Base-by-base conservation (phyloP, 2,329 filamentous ascomycete species). In the Alternaria consortialis region DNA sequence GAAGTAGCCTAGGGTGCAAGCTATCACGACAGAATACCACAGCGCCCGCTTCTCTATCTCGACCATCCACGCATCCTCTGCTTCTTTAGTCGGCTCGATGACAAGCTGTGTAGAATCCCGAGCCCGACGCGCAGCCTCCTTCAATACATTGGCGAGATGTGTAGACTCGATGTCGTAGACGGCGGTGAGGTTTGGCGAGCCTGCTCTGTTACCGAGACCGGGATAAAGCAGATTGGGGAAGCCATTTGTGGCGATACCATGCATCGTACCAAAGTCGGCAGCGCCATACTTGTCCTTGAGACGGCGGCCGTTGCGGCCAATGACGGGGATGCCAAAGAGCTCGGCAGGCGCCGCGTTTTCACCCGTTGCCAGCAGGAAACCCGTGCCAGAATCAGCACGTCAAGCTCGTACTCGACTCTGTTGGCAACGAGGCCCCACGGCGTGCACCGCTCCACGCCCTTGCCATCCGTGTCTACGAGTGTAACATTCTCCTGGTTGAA, bases 401-500 rank as follows among this genome's bases (percentile, higher is more conserved):
- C 82, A 25, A 85, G 53, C 5, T 77, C 72, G 64, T 86, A 84
- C 43, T 85, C 82, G 29, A 77, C 73, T 7, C 79, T 83, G 39
- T 77, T 79, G 4, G 80, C 81, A 0, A 85, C 74, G 2, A 88
- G 65, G 0, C 84, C 84, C 5, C 65, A 65, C 1, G 76, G 56
- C 0, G 84, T 87, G 7, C 84, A 74, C 3, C 73, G 62, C 4
- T 82, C 78, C 2, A 86, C 71, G 6, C 86, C 85, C 62, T 82
- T 80, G 5, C 84, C 85, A 46, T 85, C 76, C 0, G 86, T 89
- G 68, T 90, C 86, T 7, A 90, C 78, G 0, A 90, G 82, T 6
- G 81, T 80, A 5, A 90, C 87, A 64, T 88, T 83, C 0, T 81
- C 75, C 47, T 69, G 68, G 74, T 90, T 90, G 80, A 89, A 90